These are phyloP conservation scores for Hygrocybe coccinea DNA, from an alignment of 768 basidiomycete species.

Conservation along the genomic window DNA sequence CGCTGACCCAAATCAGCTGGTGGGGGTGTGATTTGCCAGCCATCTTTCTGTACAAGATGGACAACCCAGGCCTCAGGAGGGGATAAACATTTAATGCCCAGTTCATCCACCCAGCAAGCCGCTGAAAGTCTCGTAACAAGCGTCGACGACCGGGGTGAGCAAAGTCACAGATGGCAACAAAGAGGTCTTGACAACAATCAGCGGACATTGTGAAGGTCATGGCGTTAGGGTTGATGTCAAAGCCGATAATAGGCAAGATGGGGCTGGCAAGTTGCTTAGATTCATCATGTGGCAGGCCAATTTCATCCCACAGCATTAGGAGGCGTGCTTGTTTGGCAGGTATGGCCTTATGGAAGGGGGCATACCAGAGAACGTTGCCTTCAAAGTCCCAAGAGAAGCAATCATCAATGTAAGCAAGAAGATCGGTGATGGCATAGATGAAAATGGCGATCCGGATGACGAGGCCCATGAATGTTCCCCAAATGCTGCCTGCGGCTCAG, in stretches of 20 bases:
- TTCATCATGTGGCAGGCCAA: slow-evolving; percentile 36
- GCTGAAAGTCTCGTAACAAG: slow-evolving; percentile 25
- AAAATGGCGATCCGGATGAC: background rate
- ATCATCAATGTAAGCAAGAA: background rate
- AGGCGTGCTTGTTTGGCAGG: slow-evolving; percentile 32
- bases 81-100: slow-evolving; percentile 23
- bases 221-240: slow-evolving; percentile 30
- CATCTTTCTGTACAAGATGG: slow-evolving; percentile 29
- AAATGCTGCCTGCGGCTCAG: slow-evolving; percentile 7
- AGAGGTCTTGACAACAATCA: slow-evolving; percentile 7
- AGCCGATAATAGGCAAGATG: slow-evolving; percentile 35
- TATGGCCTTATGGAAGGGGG: slow-evolving; percentile 18
- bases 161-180: background rate
- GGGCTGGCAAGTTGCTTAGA: slow-evolving; percentile 36
- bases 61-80: slow-evolving; percentile 24
- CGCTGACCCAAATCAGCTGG: slow-evolving; percentile 24
- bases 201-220: slow-evolving; percentile 26
- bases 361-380: slow-evolving; percentile 15
- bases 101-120: slow-evolving; percentile 34
- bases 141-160: slow-evolving; percentile 5
- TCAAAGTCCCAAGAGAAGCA: background rate
- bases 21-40: slow-evolving; percentile 14
- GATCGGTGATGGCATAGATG: background rate
- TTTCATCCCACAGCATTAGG: slow-evolving; percentile 36
- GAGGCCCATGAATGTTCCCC: slow-evolving; percentile 10